phyloP scores from a whole-genome alignment of 2,329 filamentous ascomycete genomes.

The Ophiostoma australiae region DNA sequence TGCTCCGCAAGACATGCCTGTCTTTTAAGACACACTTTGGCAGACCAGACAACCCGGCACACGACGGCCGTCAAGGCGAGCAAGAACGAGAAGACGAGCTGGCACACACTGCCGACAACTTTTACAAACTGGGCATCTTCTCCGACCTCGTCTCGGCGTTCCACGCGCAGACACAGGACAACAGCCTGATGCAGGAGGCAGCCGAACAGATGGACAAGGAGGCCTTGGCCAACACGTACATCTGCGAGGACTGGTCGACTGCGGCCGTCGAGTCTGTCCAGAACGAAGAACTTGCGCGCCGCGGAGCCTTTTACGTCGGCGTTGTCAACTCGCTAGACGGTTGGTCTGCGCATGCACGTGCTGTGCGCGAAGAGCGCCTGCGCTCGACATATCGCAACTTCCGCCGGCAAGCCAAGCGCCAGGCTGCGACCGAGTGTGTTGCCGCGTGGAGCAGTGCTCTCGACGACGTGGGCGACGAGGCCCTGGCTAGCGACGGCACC shows the following conservation, averaged over 20 bases:
- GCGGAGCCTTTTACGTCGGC: slow-evolving; percentile 29
- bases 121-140: slow-evolving; percentile 18
- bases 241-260: slow-evolving; percentile 16
- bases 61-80: background rate
- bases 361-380: slow-evolving; percentile 26
- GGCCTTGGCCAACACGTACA: background rate
- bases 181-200: background rate
- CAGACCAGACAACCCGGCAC: background rate
- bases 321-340: slow-evolving; percentile 25
- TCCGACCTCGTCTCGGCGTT: background rate
- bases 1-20: slow-evolving; percentile 14
- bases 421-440: slow-evolving; percentile 24
- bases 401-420: slow-evolving; percentile 26
- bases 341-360: slow-evolving; percentile 25
- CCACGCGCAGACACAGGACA: background rate
- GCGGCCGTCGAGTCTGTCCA: slow-evolving; percentile 15
- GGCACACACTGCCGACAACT: slow-evolving; percentile 5
- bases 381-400: slow-evolving; percentile 26
- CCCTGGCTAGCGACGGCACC: background rate
- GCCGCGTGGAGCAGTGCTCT: slow-evolving; percentile 21
- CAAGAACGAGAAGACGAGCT: slow-evolving; percentile 1
- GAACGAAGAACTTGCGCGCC: slow-evolving; percentile 23
- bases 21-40: background rate
- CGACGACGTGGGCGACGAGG: background rate
- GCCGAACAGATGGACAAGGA: slow-evolving; percentile 17